Evolutionary conservation across 169 alveolate species (phyloP).

Genomic region (Plasmodium coatneyi): DNA sequence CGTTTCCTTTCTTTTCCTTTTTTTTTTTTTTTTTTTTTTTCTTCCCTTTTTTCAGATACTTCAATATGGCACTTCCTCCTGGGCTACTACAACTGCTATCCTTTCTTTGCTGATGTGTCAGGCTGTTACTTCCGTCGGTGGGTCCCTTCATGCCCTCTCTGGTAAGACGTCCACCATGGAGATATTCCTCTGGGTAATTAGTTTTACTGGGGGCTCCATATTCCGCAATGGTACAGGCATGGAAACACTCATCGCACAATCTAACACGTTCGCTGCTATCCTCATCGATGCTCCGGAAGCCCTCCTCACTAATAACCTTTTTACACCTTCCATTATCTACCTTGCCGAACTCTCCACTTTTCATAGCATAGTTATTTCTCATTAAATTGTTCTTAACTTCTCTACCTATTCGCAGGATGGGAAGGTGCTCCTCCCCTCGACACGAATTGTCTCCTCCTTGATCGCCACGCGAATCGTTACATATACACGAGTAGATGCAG

Average conservation of each 20-base stretch:
- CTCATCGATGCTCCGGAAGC: neutral
- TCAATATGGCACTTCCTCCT: neutral
- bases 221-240: neutral
- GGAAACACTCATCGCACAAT: neutral
- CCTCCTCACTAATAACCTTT: neutral
- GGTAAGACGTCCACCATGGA: neutral
- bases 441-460: neutral
- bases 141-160: neutral
- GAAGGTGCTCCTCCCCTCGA: neutral
- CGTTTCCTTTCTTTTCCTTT: constrained; percentile 4
- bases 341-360: neutral
- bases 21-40: constrained; percentile 21
- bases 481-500: neutral
- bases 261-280: neutral
- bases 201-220: neutral
- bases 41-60: neutral
- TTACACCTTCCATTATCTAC: neutral
- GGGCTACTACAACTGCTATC: neutral
- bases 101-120: neutral
- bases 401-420: neutral
- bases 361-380: neutral
- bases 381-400: neutral
- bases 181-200: neutral
- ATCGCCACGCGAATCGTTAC: neutral
- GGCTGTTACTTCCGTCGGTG: neutral